A percentile compares a stretch with the other conserved stretches of the same genome.
Evolutionary conservation across 768 basidiomycete species (phyloP).

Genomic region (Exidia glandulosa): DNA sequence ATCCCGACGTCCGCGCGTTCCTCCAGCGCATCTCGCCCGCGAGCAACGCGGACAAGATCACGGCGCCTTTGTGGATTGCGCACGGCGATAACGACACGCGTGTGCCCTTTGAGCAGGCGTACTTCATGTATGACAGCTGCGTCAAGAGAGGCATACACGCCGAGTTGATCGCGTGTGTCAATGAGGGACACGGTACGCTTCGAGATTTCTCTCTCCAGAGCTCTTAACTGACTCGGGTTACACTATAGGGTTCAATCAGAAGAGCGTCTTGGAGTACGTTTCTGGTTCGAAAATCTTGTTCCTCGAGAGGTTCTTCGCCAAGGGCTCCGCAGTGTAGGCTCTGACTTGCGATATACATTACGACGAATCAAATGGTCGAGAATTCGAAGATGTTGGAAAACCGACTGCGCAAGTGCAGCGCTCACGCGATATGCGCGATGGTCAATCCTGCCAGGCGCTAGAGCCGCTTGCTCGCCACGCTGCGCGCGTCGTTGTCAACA

Average conservation of each 20-base stretch:
- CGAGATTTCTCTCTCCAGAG: too few relatives aligned
- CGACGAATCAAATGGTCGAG: too few relatives aligned
- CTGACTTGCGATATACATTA: too few relatives aligned
- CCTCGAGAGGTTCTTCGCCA: conserved; percentile 19
- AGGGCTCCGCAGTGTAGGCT: too few relatives aligned
- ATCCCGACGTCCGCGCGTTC: conserved; percentile 26
- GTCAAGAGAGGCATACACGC: conserved; percentile 17
- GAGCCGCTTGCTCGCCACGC: too few relatives aligned
- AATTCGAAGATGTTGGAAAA: too few relatives aligned
- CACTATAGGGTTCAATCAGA: conserved; percentile 32
- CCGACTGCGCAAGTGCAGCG: too few relatives aligned
- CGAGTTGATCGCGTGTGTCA: conserved; percentile 29
- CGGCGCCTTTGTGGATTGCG: conserved; percentile 27
- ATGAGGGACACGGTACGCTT: conserved; percentile 31
- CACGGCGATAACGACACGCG: conserved; percentile 32
- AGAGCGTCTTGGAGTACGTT: conserved; percentile 31
- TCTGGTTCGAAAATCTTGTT: conserved; percentile 29
- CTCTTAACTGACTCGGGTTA: too few relatives aligned
- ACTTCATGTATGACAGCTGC: conserved; percentile 26
- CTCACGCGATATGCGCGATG: too few relatives aligned
- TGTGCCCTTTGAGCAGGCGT: conserved; percentile 28
- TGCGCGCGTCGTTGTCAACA: too few relatives aligned
- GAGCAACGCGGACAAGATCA: conserved; percentile 26
- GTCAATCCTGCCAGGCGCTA: too few relatives aligned
- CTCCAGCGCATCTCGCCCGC: conserved; percentile 29